These are phyloP conservation scores for Skeletonema marinoi DNA, from an alignment of 108 stramenopile genomes.

Conservation along the genomic window DNA sequence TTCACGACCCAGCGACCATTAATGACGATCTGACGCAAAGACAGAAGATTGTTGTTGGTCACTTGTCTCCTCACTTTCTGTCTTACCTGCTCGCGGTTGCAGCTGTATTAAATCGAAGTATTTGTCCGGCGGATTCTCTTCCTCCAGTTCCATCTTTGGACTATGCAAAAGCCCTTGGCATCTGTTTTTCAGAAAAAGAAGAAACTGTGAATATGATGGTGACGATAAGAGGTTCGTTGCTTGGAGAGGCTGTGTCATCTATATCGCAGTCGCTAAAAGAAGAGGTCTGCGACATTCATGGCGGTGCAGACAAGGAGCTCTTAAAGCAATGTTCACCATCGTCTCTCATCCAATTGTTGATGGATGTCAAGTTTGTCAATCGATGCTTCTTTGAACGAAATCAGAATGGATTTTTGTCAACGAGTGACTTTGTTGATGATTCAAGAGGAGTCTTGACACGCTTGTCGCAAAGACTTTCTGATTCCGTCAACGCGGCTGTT, in stretches of 20 bases:
- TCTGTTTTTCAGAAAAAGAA: slow-evolving; percentile 25
- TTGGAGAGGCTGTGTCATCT: slow-evolving; percentile 50
- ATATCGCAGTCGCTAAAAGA: slow-evolving; percentile 31
- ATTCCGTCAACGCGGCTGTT: slow-evolving; percentile 18
- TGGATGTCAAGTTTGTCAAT: slow-evolving; percentile 59
- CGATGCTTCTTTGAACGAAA: slow-evolving; percentile 59
- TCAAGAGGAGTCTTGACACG: slow-evolving; percentile 27
- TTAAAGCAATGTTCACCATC: slow-evolving; percentile 54
- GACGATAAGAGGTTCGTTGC: slow-evolving; percentile 64
- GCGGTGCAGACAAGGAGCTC: slow-evolving; percentile 9
- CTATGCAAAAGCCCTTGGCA: slow-evolving; percentile 70
- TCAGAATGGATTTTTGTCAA: slow-evolving; percentile 14
- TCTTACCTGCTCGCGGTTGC: slow-evolving; percentile 69
- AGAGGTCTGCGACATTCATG: slow-evolving; percentile 11
- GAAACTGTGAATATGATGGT: slow-evolving; percentile 66
- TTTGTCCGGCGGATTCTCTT: slow-evolving; percentile 84
- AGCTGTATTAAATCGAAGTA: slow-evolving; percentile 70
- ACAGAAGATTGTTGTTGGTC: slow-evolving; percentile 41
- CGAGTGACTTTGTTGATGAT: slow-evolving; percentile 13
- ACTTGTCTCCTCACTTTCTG: slow-evolving; percentile 73
- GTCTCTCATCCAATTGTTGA: slow-evolving; percentile 60
- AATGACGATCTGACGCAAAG: slow-evolving; percentile 12
- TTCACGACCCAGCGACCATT: slow-evolving; percentile 19
- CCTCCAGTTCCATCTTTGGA: slow-evolving; percentile 73
- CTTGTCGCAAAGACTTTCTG: slow-evolving; percentile 28